Evolutionary conservation across 2,329 filamentous ascomycete species (phyloP), one percentile per base, ranked within the genome.

Genomic region (Boeremia lycopersici): DNA sequence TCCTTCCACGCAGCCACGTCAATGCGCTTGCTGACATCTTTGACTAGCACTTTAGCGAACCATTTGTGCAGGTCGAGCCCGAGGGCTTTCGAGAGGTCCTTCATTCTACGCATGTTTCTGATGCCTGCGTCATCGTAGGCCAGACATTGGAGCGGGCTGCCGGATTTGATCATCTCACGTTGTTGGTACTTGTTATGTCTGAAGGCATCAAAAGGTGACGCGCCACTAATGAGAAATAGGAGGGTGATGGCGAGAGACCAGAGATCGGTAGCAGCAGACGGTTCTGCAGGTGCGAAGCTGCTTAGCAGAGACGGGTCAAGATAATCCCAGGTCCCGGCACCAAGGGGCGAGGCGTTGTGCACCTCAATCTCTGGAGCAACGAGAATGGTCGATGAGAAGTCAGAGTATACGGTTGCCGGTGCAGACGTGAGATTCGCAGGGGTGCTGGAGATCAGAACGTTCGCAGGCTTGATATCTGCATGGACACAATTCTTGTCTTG

Each of bases 401-500:
- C 78, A 13, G 78, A 74, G 60, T 71, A 79, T 28, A 74, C 71
- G 51, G 72, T 68, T 31, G 56, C 31, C 1, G 63, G 59, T 6
- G 39, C 30, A 12, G 46, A 36, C 15, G 34, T 26, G 17, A 48
- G 31, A 13, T 56, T 15, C 3, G 52, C 34, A 3, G 57, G 48
- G 57, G 60, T 63, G 45, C 78, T 62, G 7, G 41, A 19, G 11
- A 31, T 55, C 31, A 81, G 71, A 39, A 81, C 73, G 62, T 81
- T 81, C 2, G 72, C 72, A 1, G 79, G 78, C 63, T 81, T 81
- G 66, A 81, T 75, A 53, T 81, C 79, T 5, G 76, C 78, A 56
- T 74, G 71, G 2, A 78, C 70, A 43, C 78, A 73, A 19, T 68
- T 69, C 25, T 73, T 69, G 7, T 64, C 53, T 41, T 78, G 73